Base-by-base conservation (phyloP, 306 rosid species). In the Cicer pinnatifidum region DNA sequence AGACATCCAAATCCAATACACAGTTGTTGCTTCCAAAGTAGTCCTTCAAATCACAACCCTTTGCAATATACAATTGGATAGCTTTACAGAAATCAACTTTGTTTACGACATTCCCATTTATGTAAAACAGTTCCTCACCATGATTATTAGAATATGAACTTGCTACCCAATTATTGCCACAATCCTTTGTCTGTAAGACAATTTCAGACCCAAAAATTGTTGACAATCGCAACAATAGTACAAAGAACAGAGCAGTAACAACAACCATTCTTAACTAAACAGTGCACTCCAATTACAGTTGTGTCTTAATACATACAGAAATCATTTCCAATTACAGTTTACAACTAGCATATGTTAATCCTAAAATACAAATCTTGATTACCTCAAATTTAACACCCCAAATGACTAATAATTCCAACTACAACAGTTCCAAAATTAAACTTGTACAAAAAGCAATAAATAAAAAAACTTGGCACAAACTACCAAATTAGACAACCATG, bases 81-180 rank as follows among this genome's bases (percentile, higher is more conserved):
- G 87, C 82, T 72, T 73, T 68, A 71, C 98, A 94, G 84, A 89
- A 91, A 56, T 72, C 62, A 85, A 37, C 67, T 82, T 78, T 82
- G 77, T 79, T 80, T 10, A 88, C 85, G 16, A 74, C 76, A 59
- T 82, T 80, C 76, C 90, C 90, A 56, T 90, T 90, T 62, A 91
- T 71, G 83, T 81, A 83, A 67, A 82, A 90, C 33, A 82, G 62
- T 67, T 88, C 90, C 59, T 57, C 56, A 67, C 56, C 64, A 72
- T 87, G 90, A 81, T 61, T 62, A 54, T 61, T 63, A 51, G 91
- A 75, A 67, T 65, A 62, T 60, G 92, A 72, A 82, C 72, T 76
- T 33, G 78, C 81, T 43, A 88, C 74, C 81, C 78, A 77, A 85
- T 90, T 61, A 67, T 45, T 41, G 13, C 83, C 89, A 78, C 97